phyloP scores from a whole-genome alignment of 139 green algal species.

The Astrephomene gubernaculifera region DNA sequence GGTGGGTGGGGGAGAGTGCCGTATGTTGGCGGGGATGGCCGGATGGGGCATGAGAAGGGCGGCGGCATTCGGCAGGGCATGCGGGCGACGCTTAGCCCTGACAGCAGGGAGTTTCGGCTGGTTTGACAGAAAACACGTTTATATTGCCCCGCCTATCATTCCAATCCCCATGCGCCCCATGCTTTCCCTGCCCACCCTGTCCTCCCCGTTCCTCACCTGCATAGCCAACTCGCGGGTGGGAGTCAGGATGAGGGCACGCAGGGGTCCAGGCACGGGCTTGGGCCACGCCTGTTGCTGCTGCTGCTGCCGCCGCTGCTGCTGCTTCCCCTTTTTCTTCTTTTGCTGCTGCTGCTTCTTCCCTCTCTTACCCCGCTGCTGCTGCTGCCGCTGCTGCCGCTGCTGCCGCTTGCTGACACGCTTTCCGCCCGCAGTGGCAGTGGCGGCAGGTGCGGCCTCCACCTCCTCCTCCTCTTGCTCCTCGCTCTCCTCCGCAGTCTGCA shows the following conservation, averaged over 20 bases:
- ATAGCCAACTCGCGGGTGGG: conserved; percentile 96
- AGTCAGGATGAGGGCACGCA: conserved; percentile 92
- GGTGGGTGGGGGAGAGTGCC: too few species aligned
- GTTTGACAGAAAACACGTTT: too few species aligned
- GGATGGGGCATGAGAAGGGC: too few species aligned
- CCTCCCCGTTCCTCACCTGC: conserved; percentile 75
- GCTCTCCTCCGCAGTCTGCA: not conserved
- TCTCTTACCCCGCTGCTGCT: not conserved
- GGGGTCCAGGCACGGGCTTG: conserved; percentile 37
- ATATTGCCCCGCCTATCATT: too few species aligned
- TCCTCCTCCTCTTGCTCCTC: not conserved
- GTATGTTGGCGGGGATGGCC: too few species aligned
- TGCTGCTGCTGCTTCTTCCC: not conserved
- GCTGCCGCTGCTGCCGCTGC: conserved; percentile 3
- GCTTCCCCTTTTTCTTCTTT: not conserved
- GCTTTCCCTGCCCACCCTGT: conserved; percentile 62
- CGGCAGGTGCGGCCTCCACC: not conserved
- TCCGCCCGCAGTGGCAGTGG: not conserved
- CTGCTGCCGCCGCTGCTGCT: not conserved
- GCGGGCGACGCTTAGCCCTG: too few species aligned
- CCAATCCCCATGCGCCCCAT: conserved; percentile 61
- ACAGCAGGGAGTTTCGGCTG: too few species aligned
- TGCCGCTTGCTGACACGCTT: not conserved
- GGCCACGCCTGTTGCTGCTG: not conserved
- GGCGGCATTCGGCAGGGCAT: too few species aligned